These are phyloP conservation scores for Raphanus raphanistrum DNA, from an alignment of 345 rosid genomes.

Conservation along the genomic window DNA sequence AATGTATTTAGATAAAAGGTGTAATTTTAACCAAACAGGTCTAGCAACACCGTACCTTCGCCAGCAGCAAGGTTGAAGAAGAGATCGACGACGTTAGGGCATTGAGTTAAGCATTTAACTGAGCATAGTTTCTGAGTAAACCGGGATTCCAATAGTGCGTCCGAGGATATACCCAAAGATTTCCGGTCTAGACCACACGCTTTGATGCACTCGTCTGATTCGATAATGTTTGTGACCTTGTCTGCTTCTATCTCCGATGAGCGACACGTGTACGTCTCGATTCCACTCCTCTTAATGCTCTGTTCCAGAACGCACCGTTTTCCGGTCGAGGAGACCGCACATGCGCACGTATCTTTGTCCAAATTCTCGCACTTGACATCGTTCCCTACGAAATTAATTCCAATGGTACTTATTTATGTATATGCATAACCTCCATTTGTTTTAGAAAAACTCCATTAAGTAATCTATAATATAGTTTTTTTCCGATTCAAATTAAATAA, in stretches of 20 bases:
- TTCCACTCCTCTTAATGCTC: constrained; percentile 57
- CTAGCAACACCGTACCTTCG: constrained; percentile 55
- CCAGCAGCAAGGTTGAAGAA: constrained; percentile 89
- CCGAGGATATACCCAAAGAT: constrained; percentile 81
- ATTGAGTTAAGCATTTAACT: constrained; percentile 61
- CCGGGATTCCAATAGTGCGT: constrained; percentile 67
- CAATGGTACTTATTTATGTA: background rate
- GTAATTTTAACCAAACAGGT: background rate
- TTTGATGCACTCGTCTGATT: constrained; percentile 63
- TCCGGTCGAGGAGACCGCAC: constrained; percentile 71
- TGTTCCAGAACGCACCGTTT: constrained; percentile 82
- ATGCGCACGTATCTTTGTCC: constrained; percentile 58
- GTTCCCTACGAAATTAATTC: constrained; percentile 22
- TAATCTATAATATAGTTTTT: background rate
- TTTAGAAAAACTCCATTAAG: background rate
- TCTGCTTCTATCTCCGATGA: constrained; percentile 73
- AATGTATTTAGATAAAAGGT: background rate
- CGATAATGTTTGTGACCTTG: constrained; percentile 56
- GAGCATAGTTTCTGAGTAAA: constrained; percentile 72
- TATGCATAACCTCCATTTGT: background rate
- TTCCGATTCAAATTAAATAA: background rate
- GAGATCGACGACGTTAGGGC: constrained; percentile 82
- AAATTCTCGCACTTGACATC: constrained; percentile 66
- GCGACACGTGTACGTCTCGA: constrained; percentile 56
- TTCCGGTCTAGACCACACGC: constrained; percentile 77